These are phyloP conservation scores for Leishmania arabica DNA, from an alignment of 208 protist species.

Conservation along the genomic window DNA sequence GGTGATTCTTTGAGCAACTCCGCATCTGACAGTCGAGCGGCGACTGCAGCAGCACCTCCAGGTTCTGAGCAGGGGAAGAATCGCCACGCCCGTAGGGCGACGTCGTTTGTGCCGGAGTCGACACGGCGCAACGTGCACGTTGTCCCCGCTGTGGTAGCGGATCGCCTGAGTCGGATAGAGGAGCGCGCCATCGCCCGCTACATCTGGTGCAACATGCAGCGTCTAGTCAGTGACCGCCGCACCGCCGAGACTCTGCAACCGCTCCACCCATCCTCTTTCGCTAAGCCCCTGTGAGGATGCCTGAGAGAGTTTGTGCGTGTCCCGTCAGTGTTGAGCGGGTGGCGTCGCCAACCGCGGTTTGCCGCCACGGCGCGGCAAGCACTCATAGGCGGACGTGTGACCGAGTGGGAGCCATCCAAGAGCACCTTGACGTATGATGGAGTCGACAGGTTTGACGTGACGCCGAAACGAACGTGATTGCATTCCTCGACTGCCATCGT, in stretches of 20 bases:
- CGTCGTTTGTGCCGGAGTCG: conserved; percentile 12
- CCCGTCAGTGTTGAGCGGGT: neutral
- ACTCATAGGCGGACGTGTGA: neutral
- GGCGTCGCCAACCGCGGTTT: neutral
- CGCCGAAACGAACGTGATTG: neutral
- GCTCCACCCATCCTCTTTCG: neutral
- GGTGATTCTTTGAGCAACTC: neutral
- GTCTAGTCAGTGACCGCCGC: neutral
- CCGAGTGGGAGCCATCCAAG: neutral
- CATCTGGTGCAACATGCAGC: conserved; percentile 33
- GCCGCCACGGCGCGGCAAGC: neutral
- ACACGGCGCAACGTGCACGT: conserved; percentile 35
- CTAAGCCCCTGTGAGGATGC: neutral
- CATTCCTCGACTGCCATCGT: neutral
- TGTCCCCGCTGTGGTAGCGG: conserved; percentile 55
- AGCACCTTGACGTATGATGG: neutral
- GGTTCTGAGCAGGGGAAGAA: neutral
- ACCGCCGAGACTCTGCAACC: neutral
- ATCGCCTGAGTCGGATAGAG: conserved; percentile 51
- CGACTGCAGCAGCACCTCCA: neutral
- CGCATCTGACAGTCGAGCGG: neutral
- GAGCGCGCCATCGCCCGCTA: conserved; percentile 54
- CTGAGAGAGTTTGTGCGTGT: neutral
- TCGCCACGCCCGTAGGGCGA: neutral
- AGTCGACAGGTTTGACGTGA: neutral